phyloP scores from a whole-genome alignment of 2,329 filamentous ascomycete species.

The Trichoderma sp. region DNA sequence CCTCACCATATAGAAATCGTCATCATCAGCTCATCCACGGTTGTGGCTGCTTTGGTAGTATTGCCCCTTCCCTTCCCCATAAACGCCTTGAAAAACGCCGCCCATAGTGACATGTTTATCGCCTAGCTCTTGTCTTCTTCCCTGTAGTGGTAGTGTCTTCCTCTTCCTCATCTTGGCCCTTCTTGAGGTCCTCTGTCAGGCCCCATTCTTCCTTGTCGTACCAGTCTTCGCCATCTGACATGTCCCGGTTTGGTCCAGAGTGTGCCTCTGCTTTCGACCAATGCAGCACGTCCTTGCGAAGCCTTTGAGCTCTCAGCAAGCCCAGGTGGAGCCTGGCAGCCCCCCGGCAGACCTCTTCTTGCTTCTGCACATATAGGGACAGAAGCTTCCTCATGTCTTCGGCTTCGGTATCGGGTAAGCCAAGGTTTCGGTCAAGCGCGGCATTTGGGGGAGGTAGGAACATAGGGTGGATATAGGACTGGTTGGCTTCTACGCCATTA shows the following conservation, averaged over 20 bases:
- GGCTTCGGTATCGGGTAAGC: conserved; percentile 73
- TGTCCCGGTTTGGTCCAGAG: conserved; percentile 65
- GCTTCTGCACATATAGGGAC: conserved; percentile 80
- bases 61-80: conserved; percentile 2
- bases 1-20: conserved; percentile 31
- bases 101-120: conserved; percentile 35
- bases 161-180: conserved; percentile 82
- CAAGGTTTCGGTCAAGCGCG: conserved; percentile 69
- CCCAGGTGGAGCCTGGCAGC: conserved; percentile 70
- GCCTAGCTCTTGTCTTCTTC: conserved; percentile 64
- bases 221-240: conserved; percentile 90
- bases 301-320: conserved; percentile 71
- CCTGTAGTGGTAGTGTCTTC: conserved; percentile 66
- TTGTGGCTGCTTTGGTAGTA: not conserved
- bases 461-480: conserved; percentile 70
- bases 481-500: not conserved
- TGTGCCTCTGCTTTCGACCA: conserved; percentile 82
- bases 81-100: conserved; percentile 27
- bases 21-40: conserved; percentile 33
- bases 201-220: conserved; percentile 83
- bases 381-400: conserved; percentile 77
- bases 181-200: conserved; percentile 73
- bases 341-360: conserved; percentile 79
- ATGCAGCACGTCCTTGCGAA: conserved; percentile 70
- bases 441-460: conserved; percentile 68